Evolutionary conservation across 331 rosid genomes (phyloP), one percentile per base, ranked within the genome.

Genomic region (Telfairia occidentalis): DNA sequence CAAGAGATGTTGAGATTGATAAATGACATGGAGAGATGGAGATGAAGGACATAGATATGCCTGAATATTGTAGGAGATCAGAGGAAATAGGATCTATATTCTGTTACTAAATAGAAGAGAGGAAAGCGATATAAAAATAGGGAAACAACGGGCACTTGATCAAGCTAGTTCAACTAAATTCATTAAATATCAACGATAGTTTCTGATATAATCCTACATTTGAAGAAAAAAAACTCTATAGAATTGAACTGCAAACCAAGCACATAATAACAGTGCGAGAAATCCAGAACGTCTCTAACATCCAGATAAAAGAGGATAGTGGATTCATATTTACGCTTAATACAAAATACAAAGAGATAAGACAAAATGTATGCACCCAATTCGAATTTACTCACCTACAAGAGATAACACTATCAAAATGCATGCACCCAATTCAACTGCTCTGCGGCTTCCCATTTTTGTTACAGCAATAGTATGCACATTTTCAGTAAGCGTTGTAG

Each of bases 371-470:
- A 71, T 18, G 75, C 9, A 38, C 26, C 29, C 12, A 43, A 40
- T 74, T 23, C 23, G 63, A 5, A 74, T 35, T 57, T 28, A 78
- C 97, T 84, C 81, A 92, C 99, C 97, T 12, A 95, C 84, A 55
- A 95, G 97, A 75, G 99, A 95, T 84, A 95, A 74, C 70, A 89
- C 86, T 46, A 95, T 90, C 89, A 95, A 77, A 80, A 87, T 18
- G 66, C 88, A 87, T 57, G 99, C 99, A 37, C 99, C 99, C 34
- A 95, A 79, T 81, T 89, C 97, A 86, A 95, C 96, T 34, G 97
- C 97, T 84, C 88, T 75, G 64, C 99, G 99, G 85, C 99, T 95
- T 85, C 99, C 99, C 97, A 95, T 92, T 92, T 92, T 95, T 67
- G 99, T 92, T 67, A 95, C 99, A 38, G 99, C 99, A 83, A 95